These are phyloP conservation scores for Trichoderma atroviride DNA, from an alignment of 2,329 filamentous ascomycete genomes.

Conservation along the genomic window DNA sequence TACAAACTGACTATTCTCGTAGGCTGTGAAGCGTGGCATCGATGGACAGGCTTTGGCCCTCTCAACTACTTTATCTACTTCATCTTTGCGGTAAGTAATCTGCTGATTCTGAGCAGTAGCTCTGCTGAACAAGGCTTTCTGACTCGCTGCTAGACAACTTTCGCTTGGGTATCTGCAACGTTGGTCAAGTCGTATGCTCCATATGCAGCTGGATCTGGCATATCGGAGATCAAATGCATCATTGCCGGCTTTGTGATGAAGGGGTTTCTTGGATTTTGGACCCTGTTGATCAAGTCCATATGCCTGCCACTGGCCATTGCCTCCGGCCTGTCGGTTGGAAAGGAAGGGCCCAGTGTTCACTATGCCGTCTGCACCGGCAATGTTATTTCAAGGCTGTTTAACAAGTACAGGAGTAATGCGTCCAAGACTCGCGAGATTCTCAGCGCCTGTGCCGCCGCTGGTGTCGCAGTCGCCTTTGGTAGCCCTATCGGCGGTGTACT, in stretches of 20 bases:
- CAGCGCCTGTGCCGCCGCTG: conserved; percentile 90
- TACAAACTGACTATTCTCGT: conserved; percentile 31
- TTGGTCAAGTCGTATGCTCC: conserved; percentile 91
- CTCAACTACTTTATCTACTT: conserved; percentile 90
- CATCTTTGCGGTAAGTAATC: conserved; percentile 68
- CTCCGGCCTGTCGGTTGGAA: conserved; percentile 91
- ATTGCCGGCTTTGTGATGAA: conserved; percentile 99
- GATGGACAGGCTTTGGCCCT: conserved; percentile 77
- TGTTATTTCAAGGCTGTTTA: conserved; percentile 89
- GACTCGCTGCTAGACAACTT: conserved; percentile 59
- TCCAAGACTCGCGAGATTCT: conserved; percentile 94
- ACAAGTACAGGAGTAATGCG: conserved; percentile 88
- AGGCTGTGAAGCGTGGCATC: conserved; percentile 87
- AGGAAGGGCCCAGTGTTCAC: conserved; percentile 98
- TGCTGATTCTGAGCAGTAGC: neutral
- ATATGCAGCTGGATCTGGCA: conserved; percentile 94
- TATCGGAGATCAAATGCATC: conserved; percentile 99
- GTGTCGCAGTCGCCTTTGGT: conserved; percentile 94
- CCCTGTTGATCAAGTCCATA: conserved; percentile 90
- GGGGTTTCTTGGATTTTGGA: conserved; percentile 90
- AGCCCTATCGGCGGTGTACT: conserved; percentile 96
- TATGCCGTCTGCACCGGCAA: conserved; percentile 98
- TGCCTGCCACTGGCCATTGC: conserved; percentile 89
- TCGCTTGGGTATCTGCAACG: conserved; percentile 79
- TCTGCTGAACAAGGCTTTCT: neutral